A percentile compares a stretch with the other conserved stretches of the same genome.
These are phyloP conservation scores for Dictyostelium purpureum DNA, from an alignment of 78 protist species.

Conservation along the genomic window DNA sequence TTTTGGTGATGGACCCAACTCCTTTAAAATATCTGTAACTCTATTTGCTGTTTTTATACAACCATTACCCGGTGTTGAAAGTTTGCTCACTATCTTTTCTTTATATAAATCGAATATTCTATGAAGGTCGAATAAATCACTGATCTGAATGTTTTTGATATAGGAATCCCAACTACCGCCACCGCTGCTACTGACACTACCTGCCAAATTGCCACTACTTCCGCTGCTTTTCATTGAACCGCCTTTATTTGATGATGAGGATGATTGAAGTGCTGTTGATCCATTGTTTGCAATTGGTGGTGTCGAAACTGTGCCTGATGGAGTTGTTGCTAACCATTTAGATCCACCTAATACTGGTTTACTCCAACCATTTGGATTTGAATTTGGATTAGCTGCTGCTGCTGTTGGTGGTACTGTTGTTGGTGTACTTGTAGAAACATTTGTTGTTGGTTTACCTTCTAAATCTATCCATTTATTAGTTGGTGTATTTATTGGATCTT, in stretches of 20 bases:
- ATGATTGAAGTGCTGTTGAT: not conserved
- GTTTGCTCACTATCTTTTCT: constrained; percentile 6
- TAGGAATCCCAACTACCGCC: constrained; percentile 33
- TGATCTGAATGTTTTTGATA: constrained; percentile 33
- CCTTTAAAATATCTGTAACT: constrained; percentile 35
- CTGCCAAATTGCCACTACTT: not conserved
- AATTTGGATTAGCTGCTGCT: too few species aligned
- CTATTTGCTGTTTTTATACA: not conserved
- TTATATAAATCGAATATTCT: constrained; percentile 63
- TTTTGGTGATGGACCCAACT: constrained; percentile 79
- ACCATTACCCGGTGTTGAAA: not conserved
- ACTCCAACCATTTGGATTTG: not conserved
- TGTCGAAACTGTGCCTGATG: constrained; percentile 11
- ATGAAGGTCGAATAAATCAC: constrained; percentile 74
- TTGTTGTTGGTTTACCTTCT: constrained; percentile 12
- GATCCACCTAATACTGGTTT: constrained; percentile 15
- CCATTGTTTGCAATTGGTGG: not conserved
- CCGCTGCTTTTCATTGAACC: not conserved
- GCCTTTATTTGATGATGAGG: not conserved
- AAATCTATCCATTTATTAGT: constrained; percentile 54
- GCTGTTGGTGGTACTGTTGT: constrained; percentile 5
- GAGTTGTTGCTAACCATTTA: constrained; percentile 65
- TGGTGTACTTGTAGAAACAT: not conserved
- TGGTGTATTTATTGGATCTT: constrained; percentile 14
- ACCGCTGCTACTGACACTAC: not conserved